Evolutionary conservation across 768 basidiomycete species (phyloP).

Genomic region (Termitomyces sp.): DNA sequence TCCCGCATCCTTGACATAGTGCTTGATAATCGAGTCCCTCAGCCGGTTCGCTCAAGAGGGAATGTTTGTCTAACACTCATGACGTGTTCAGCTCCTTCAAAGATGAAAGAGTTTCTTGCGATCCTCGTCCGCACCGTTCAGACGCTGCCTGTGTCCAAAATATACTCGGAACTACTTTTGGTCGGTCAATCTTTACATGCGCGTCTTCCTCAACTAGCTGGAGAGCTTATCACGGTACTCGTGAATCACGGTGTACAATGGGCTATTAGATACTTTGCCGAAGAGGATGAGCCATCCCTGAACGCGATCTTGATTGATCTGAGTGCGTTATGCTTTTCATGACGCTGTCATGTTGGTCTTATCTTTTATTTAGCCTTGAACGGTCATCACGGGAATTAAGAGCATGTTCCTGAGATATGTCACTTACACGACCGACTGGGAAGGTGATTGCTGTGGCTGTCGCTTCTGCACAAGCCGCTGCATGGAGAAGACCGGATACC

Average conservation of each 20-base stretch:
- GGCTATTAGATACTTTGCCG: slow-evolving; percentile 43
- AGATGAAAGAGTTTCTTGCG: slow-evolving; percentile 15
- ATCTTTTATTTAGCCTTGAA: slow-evolving; percentile 17
- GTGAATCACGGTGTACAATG: slow-evolving; percentile 48
- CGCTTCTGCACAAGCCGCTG: slow-evolving; percentile 49
- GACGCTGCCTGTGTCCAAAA: slow-evolving; percentile 17
- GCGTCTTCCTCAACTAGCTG: slow-evolving; percentile 16
- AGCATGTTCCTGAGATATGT: background rate
- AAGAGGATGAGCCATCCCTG: slow-evolving; percentile 18
- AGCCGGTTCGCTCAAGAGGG: slow-evolving; percentile 14
- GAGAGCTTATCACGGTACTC: slow-evolving; percentile 22
- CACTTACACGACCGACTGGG: slow-evolving; percentile 42
- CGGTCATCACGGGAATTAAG: background rate
- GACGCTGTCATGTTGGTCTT: slow-evolving; percentile 3
- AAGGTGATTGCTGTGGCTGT: slow-evolving; percentile 44
- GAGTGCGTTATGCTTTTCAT: slow-evolving; percentile 25
- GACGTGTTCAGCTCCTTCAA: slow-evolving; percentile 19
- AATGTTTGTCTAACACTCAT: slow-evolving; percentile 25
- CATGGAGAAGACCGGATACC: slow-evolving; percentile 52
- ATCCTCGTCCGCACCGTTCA: slow-evolving; percentile 23
- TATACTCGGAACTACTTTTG: slow-evolving; percentile 25
- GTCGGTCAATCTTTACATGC: slow-evolving; percentile 25
- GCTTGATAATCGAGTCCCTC: slow-evolving; percentile 12
- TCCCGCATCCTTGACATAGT: slow-evolving; percentile 17
- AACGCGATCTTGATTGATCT: slow-evolving; percentile 26